phyloP scores from a whole-genome alignment of 768 basidiomycete species.

The Antrodiella citrinella region DNA sequence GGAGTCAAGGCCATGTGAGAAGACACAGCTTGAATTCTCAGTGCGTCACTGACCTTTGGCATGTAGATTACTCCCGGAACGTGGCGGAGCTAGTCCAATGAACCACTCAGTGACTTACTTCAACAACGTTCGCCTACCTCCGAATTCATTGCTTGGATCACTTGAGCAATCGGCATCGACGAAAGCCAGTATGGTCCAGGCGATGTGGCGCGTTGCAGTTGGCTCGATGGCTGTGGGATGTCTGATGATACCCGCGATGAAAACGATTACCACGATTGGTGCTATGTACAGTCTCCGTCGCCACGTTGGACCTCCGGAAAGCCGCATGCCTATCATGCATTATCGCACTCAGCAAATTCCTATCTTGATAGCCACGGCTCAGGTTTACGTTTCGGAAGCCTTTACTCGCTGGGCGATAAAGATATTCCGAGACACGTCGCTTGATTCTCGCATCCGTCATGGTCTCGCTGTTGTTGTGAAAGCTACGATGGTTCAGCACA shows the following conservation, averaged over 20 bases:
- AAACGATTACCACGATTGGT: constrained; percentile 46
- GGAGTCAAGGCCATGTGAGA: constrained; percentile 22
- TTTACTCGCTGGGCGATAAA: constrained; percentile 14
- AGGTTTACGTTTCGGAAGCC: constrained; percentile 41
- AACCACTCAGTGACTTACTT: constrained; percentile 29
- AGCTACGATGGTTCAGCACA: constrained; percentile 45
- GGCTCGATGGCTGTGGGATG: constrained; percentile 17
- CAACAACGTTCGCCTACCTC: constrained; percentile 22
- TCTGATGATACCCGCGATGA: constrained; percentile 37
- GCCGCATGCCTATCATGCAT: constrained; percentile 38
- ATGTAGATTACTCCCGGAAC: constrained; percentile 8
- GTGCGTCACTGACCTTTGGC: no score
- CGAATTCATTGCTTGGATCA: constrained; percentile 19
- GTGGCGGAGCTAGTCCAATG: constrained; percentile 12
- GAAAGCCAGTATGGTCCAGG: constrained; percentile 10
- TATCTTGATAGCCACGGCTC: constrained; percentile 43
- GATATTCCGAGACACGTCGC: constrained; percentile 11
- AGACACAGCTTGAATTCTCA: no score
- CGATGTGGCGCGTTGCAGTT: constrained; percentile 17
- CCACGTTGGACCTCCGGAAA: constrained; percentile 30
- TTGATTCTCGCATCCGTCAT: constrained; percentile 25
- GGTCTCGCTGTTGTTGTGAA: constrained; percentile 50
- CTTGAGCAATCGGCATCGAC: constrained; percentile 10
- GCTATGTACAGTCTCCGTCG: constrained; percentile 54
- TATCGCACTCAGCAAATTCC: constrained; percentile 64